These are phyloP conservation scores for Malassezia brasiliensis DNA, from an alignment of 1,284 basidiomycete species.

Conservation along the genomic window DNA sequence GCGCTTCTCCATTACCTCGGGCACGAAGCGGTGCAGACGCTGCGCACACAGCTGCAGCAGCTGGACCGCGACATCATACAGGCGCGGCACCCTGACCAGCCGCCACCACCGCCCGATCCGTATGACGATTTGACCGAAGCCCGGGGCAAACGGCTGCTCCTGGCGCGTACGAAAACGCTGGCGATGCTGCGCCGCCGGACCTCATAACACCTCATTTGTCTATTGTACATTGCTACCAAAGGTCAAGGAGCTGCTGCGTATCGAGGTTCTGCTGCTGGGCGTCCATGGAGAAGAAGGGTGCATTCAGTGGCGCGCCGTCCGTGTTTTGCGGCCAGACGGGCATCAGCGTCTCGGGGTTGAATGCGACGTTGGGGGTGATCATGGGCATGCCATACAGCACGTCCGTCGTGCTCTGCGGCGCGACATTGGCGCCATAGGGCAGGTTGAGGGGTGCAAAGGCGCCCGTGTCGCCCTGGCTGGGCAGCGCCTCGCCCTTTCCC, in stretches of 20 bases:
- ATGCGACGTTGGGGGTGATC: not conserved
- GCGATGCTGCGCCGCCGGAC: not conserved
- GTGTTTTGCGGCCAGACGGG: slow-evolving; percentile 8
- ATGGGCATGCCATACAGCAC: not conserved
- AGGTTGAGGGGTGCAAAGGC: not conserved
- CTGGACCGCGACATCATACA: slow-evolving; percentile 23
- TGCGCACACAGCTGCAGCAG: slow-evolving; percentile 21
- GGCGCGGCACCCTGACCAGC: not conserved
- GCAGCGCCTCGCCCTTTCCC: no score
- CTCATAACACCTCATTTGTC: not conserved
- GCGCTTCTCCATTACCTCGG: slow-evolving; percentile 61
- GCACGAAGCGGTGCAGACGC: slow-evolving; percentile 50
- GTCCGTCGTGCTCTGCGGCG: not conserved
- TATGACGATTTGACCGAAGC: slow-evolving; percentile 10
- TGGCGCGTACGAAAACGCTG: slow-evolving; percentile 11
- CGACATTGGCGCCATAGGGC: not conserved
- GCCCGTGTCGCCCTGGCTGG: not conserved
- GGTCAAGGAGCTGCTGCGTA: slow-evolving; percentile 10
- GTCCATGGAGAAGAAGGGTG: not conserved
- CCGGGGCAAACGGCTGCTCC: slow-evolving; percentile 4
- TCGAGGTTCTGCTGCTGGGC: slow-evolving; percentile 1
- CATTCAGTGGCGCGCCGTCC: not conserved
- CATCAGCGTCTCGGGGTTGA: slow-evolving; percentile 8
- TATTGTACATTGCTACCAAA: slow-evolving; percentile 9
- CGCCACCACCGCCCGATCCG: not conserved